Evolutionary conservation across 2,329 filamentous ascomycete genomes (phyloP).

Genomic region (Colletotrichum lindemuthianum): DNA sequence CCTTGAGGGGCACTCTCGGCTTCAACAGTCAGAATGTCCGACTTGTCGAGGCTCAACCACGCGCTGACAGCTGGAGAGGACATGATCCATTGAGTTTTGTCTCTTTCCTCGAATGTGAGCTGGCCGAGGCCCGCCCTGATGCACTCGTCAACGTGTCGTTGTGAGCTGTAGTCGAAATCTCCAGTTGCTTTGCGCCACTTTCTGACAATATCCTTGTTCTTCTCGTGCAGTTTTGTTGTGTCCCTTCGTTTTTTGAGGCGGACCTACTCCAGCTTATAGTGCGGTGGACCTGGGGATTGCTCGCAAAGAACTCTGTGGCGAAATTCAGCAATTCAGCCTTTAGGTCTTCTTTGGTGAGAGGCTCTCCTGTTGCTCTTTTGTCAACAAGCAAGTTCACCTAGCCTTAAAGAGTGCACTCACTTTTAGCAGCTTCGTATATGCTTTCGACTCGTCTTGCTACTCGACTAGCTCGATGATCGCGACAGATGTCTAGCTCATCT

Average conservation of each 20-base stretch:
- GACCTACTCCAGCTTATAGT: neutral
- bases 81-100: slow-evolving; percentile 7
- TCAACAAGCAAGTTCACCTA: no score
- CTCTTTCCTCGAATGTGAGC: neutral
- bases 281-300: neutral
- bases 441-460: neutral
- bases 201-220: neutral
- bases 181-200: neutral
- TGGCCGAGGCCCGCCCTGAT: slow-evolving; percentile 1
- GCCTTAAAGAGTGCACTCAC: neutral
- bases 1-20: neutral
- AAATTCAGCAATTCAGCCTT: neutral
- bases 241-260: neutral
- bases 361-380: neutral
- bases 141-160: neutral
- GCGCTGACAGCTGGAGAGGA: neutral
- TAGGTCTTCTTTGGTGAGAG: neutral
- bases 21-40: neutral
- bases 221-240: neutral
- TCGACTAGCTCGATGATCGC: neutral
- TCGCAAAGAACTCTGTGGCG: neutral
- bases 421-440: neutral
- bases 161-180: neutral
- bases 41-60: neutral
- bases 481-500: neutral